Conservation (phyloP, 805 yeast species). For the Saccharomycopsis fibuligera region DNA sequence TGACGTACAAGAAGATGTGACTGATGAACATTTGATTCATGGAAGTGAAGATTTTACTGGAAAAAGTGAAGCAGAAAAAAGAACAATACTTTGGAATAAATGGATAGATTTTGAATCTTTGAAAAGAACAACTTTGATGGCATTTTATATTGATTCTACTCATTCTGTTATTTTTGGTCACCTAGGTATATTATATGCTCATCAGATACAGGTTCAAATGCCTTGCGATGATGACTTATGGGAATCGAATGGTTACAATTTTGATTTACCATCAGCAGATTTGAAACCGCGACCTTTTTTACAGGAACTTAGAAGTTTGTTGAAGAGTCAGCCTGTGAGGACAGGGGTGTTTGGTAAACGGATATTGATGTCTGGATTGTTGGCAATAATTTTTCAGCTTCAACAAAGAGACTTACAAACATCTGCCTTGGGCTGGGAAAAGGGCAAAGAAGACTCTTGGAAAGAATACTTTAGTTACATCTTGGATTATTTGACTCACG, state of each 20-base stretch:
- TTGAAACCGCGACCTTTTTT: slow-evolving; percentile 16
- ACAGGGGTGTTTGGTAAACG: slow-evolving; percentile 48
- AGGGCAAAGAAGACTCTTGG: slow-evolving; percentile 38
- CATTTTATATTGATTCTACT: slow-evolving; percentile 72
- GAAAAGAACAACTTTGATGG: slow-evolving; percentile 74
- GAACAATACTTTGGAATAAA: slow-evolving; percentile 38
- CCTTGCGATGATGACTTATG: slow-evolving; percentile 61
- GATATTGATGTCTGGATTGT: slow-evolving; percentile 58
- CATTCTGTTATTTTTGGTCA: slow-evolving; percentile 80
- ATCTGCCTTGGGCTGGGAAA: slow-evolving; percentile 37
- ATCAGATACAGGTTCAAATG: slow-evolving; percentile 53
- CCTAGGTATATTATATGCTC: slow-evolving; percentile 46
- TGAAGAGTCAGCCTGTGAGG: slow-evolving; percentile 10
- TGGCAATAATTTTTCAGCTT: slow-evolving; percentile 63
- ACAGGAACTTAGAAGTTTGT: slow-evolving; percentile 17
- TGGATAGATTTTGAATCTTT: slow-evolving; percentile 80
- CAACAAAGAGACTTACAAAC: slow-evolving; percentile 66
- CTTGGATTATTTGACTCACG: slow-evolving; percentile 61
- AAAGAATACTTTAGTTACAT: slow-evolving; percentile 64
- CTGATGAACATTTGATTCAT: slow-evolving; percentile 28
- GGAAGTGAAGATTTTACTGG: slow-evolving; percentile 28
- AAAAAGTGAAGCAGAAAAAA: slow-evolving; percentile 22
- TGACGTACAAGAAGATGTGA: slow-evolving; percentile 23
- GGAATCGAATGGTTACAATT: slow-evolving; percentile 32
- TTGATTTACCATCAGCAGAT: slow-evolving; percentile 15